Conservation (phyloP, 2,329 filamentous ascomycete genomes). For the Clarireedia monteithiana region DNA sequence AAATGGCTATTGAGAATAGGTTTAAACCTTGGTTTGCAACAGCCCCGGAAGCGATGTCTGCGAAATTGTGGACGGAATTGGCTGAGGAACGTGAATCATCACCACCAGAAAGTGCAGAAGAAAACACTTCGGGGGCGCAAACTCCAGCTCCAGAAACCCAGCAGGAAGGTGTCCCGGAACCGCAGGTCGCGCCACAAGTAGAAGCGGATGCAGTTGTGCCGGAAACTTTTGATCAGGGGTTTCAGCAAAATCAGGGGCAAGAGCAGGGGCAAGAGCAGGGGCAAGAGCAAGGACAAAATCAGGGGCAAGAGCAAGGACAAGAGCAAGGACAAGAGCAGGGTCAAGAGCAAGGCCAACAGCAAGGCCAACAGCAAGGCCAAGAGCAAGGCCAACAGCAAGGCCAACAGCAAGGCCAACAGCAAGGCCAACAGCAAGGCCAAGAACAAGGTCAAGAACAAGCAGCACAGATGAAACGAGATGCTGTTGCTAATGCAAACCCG, state of each 20-base stretch:
- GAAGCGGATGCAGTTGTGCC: background rate
- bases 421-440: background rate
- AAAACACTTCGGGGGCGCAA: background rate
- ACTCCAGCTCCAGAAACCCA: background rate
- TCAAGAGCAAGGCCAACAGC: no score
- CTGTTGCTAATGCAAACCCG: background rate
- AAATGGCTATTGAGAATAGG: slow-evolving; percentile 34
- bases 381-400: no score
- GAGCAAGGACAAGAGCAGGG: no score
- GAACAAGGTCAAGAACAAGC: no score
- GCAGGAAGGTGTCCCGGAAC: background rate
- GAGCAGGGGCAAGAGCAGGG: background rate
- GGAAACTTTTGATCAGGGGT: background rate
- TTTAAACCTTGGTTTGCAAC: slow-evolving; percentile 36
- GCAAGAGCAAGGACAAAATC: background rate
- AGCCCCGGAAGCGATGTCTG: slow-evolving; percentile 12
- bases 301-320: no score
- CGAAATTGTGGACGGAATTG: background rate
- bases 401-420: no score
- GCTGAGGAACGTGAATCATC: background rate
- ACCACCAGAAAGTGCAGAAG: background rate
- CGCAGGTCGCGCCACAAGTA: background rate
- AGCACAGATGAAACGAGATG: background rate
- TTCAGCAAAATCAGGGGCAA: background rate
- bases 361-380: no score